Conservation (phyloP, 1,139 yeast genomes). For the Pichia sp. region DNA sequence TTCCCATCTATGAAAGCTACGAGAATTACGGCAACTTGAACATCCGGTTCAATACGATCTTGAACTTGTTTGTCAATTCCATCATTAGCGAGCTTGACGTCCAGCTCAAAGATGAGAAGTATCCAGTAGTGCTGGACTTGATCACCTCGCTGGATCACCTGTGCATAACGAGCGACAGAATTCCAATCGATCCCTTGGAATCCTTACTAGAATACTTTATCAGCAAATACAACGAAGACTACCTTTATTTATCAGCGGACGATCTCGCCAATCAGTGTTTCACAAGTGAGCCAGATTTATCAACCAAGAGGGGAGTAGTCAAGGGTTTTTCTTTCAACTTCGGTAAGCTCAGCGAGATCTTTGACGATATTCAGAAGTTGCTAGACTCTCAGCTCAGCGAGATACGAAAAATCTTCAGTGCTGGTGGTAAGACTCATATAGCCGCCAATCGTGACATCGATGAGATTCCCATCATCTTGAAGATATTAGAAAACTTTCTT, state of each 20-base stretch:
- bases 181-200: constrained; percentile 39
- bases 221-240: constrained; percentile 32
- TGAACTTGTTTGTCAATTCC: constrained; percentile 72
- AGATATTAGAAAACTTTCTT: constrained; percentile 32
- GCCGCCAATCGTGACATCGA: constrained; percentile 23
- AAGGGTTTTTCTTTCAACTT: constrained; percentile 28
- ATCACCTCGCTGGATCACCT: constrained; percentile 36
- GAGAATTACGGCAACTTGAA: constrained; percentile 33
- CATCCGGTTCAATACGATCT: constrained; percentile 48
- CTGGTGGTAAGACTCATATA: constrained; percentile 13
- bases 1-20: constrained; percentile 37
- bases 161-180: constrained; percentile 34
- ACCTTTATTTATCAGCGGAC: constrained; percentile 23
- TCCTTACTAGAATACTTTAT: constrained; percentile 43
- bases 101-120: constrained; percentile 51
- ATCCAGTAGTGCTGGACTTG: constrained; percentile 25
- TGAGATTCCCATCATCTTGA: constrained; percentile 30
- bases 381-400: constrained; percentile 28
- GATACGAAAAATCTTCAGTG: constrained; percentile 30
- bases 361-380: constrained; percentile 19
- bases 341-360: constrained; percentile 26
- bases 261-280: constrained; percentile 19
- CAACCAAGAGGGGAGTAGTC: constrained; percentile 26
- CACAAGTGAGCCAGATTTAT: constrained; percentile 11
- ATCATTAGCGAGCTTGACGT: constrained; percentile 66